A percentile compares a stretch with the other conserved stretches of the same genome.
Evolutionary conservation across 2,329 filamentous ascomycete genomes (phyloP).

Genomic region (Neospermospora avenae): DNA sequence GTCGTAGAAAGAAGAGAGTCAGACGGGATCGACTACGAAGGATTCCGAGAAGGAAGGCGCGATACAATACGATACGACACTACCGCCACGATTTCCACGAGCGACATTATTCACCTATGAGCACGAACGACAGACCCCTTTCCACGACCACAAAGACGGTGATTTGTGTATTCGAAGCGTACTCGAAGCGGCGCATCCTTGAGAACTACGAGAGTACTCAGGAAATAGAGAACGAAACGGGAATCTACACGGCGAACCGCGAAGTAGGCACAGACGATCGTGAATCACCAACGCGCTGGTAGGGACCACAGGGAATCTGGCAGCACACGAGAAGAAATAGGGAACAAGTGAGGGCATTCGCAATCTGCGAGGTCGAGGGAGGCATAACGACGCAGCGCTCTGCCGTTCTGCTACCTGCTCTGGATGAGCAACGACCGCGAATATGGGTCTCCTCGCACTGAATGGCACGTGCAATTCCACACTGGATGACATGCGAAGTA

Average conservation of each 20-base stretch:
- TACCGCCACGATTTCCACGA: background rate
- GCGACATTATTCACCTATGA: background rate
- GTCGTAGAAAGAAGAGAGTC: no score
- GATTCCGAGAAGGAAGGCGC: background rate
- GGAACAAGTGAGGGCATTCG: no score
- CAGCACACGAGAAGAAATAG: background rate
- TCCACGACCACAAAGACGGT: background rate
- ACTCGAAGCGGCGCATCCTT: background rate
- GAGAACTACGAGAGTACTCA: background rate
- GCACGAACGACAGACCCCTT: background rate
- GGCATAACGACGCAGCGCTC: background rate
- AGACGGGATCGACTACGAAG: no score
- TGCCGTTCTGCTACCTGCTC: slow-evolving; percentile 3
- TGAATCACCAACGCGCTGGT: background rate
- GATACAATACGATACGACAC: background rate
- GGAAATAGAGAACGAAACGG: background rate
- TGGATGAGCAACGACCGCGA: slow-evolving; percentile 23
- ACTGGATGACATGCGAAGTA: slow-evolving; percentile 38
- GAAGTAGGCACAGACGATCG: background rate
- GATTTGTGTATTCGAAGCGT: background rate
- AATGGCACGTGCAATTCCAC: slow-evolving; percentile 36
- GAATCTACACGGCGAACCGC: background rate
- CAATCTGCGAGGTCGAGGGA: background rate
- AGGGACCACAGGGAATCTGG: background rate
- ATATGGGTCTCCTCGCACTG: slow-evolving; percentile 23